Evolutionary conservation across 306 rosid species (phyloP).

Genomic region (Dryas drummondii): DNA sequence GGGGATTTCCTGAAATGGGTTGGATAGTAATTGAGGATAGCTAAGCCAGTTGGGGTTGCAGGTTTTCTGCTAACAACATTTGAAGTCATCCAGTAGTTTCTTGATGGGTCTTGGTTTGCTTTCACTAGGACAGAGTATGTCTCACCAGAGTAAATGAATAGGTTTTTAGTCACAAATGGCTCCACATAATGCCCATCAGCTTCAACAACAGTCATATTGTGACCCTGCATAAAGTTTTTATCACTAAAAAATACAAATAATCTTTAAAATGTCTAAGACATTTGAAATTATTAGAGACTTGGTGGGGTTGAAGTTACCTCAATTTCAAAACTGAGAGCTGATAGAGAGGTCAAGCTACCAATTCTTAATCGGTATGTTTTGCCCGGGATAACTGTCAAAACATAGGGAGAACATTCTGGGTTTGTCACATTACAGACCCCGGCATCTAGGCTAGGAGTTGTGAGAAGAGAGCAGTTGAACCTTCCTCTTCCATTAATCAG

Average conservation of each 20-base stretch:
- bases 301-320: slow-evolving; percentile 46
- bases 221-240: slow-evolving; percentile 17
- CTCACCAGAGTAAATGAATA: slow-evolving; percentile 34
- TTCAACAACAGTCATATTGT: slow-evolving; percentile 31
- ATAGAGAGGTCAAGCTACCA: slow-evolving; percentile 65
- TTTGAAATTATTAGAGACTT: background rate
- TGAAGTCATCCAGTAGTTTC: slow-evolving; percentile 30
- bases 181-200: slow-evolving; percentile 38
- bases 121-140: slow-evolving; percentile 30
- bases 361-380: slow-evolving; percentile 72
- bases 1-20: slow-evolving; percentile 18
- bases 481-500: slow-evolving; percentile 81
- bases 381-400: slow-evolving; percentile 50
- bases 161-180: slow-evolving; percentile 31
- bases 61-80: slow-evolving; percentile 26
- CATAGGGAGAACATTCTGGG: slow-evolving; percentile 60
- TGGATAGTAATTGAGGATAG: slow-evolving; percentile 31
- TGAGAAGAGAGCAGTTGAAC: slow-evolving; percentile 57
- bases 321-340: slow-evolving; percentile 79
- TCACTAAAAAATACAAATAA: background rate
- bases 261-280: background rate
- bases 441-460: slow-evolving; percentile 23
- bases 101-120: slow-evolving; percentile 26
- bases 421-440: slow-evolving; percentile 53
- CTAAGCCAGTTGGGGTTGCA: slow-evolving; percentile 21